Base-by-base conservation (phyloP, 129 eudicot genomes). In the Lonicera japonica region DNA sequence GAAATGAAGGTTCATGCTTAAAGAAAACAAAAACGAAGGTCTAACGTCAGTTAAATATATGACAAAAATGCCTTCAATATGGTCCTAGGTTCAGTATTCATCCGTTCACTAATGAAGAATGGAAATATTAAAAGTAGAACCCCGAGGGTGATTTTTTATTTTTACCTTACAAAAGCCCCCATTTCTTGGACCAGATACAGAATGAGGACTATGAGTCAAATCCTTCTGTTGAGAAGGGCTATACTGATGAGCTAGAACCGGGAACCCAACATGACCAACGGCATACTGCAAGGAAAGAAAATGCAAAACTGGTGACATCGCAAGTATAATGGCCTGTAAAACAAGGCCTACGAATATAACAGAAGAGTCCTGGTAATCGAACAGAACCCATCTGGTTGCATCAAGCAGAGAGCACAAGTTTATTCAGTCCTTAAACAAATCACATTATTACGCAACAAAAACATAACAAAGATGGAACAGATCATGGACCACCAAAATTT, bases 1-100 rank as follows among this genome's bases (percentile, higher is more conserved):
- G 85, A 24, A 79, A 78, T 15, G 87, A 67, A 5, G 96, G 79
- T 25, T 72, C 87, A 63, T 81, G 77, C 88, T 80, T 70, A 77
- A 68, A 43, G 8, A 69, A 10, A 69, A 29, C 47, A 70, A 40
- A 14, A 63, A 56, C 58, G 64, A n/a, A 65, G 51, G 47, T 48
- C 52, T 36, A 1, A 39, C 13, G 29, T 68, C 21, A 68, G 71
- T 56, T 45, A 0, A 29, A 4, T 43, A 43, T 10, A 43, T 10
- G 13, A 43, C 50, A 43, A 8, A 3, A 43, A 43, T n/a, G n/a
- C n/a, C n/a, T n/a, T 14, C 50, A 43, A 43, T 3, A 14, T 10
- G 43, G 43, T 38, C 43, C 43, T 38, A 4, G 10, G 6, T 38
- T 38, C 6, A 38, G 43, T 5, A 38, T 38, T 38, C 43, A 5